Conservation (phyloP, 345 rosid species). For the Pseudoturritis turrita region DNA sequence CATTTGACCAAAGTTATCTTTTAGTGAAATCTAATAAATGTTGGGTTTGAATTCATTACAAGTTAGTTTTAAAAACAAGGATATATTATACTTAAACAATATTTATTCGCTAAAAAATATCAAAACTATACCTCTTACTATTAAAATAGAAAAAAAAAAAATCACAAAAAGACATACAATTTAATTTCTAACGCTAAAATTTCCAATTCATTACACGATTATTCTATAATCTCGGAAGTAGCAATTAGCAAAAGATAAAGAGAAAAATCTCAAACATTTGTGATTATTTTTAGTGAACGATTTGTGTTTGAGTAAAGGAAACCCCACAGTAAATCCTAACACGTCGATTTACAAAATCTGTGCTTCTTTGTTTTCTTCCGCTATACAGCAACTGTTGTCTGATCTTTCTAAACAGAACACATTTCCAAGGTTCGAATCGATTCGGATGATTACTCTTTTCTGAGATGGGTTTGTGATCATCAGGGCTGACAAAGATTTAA, state of each 20-base stretch:
- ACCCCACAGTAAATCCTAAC: not conserved
- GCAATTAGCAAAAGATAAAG: not conserved
- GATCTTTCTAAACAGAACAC: conserved; percentile 1
- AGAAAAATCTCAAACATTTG: not conserved
- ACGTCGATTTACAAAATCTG: not conserved
- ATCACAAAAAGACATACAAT: no score
- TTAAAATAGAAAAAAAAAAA: no score
- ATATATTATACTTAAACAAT: no score
- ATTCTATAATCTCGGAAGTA: not conserved
- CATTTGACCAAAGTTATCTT: no score
- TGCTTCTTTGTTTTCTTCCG: conserved; percentile 5
- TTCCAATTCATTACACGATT: not conserved
- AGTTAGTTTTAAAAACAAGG: no score
- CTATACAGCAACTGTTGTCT: not conserved
- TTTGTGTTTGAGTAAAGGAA: not conserved
- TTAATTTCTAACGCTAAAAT: not conserved
- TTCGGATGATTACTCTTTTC: not conserved
- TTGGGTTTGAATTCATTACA: no score
- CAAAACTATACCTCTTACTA: no score
- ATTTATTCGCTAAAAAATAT: no score
- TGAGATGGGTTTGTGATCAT: conserved; percentile 9
- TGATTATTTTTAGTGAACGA: not conserved
- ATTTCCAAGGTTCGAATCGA: not conserved
- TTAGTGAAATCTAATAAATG: no score
- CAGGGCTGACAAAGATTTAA: not conserved